These are phyloP conservation scores for Fusarium caatingaense DNA, from an alignment of 2,329 filamentous ascomycete species.

Conservation along the genomic window DNA sequence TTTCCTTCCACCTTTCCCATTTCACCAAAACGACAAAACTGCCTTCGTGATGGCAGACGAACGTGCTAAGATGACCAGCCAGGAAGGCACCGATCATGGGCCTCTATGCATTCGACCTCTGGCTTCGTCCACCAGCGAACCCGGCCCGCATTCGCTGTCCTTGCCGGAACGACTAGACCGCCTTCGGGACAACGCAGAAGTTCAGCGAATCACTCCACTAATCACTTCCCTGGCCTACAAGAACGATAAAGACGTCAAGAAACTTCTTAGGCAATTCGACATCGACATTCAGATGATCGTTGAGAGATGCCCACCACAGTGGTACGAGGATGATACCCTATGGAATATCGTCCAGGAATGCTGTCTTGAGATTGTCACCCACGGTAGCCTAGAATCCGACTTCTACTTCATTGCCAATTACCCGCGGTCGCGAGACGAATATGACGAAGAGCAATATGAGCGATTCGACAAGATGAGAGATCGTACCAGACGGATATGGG, in stretches of 20 bases:
- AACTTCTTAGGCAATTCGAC: neutral
- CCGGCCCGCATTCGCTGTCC: too few relatives aligned
- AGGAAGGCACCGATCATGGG: neutral
- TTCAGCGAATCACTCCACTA: too few relatives aligned
- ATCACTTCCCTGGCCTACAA: too few relatives aligned
- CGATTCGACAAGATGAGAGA: too few relatives aligned
- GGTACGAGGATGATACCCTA: neutral
- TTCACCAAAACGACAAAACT: neutral
- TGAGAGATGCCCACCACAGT: too few relatives aligned
- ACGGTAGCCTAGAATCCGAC: neutral
- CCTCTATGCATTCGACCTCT: too few relatives aligned
- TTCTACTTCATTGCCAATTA: neutral
- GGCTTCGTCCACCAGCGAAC: too few relatives aligned
- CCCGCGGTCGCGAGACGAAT: too few relatives aligned
- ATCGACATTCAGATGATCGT: rapidly evolving
- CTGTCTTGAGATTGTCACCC: neutral
- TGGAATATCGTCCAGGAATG: neutral
- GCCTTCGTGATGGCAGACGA: neutral
- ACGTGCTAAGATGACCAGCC: neutral
- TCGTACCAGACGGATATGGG: neutral
- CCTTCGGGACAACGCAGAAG: neutral
- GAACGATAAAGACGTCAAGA: rapidly evolving
- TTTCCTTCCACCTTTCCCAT: too few relatives aligned
- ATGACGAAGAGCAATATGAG: too few relatives aligned
- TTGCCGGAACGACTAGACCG: too few relatives aligned